Conservation (phyloP, 2,329 filamentous ascomycete genomes). For the Fusarium paranaense region DNA sequence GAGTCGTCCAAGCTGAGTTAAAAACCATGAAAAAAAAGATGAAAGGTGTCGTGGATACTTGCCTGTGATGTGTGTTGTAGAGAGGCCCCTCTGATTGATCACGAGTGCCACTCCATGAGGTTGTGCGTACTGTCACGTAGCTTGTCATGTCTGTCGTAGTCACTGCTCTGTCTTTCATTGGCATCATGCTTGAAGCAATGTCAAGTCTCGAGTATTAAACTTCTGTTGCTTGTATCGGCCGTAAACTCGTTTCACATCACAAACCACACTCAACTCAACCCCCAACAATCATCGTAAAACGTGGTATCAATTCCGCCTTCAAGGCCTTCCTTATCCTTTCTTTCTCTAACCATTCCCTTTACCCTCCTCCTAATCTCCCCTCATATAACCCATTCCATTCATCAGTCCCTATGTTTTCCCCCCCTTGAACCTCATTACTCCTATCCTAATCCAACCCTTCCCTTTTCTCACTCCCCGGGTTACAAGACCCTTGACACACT, state of each 20-base stretch:
- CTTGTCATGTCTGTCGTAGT: background rate
- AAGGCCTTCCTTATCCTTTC: conserved; percentile 24
- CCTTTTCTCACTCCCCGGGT: background rate
- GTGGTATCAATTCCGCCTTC: conserved; percentile 42
- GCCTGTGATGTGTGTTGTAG: background rate
- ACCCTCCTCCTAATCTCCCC: background rate
- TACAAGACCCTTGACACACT: background rate
- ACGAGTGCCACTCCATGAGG: background rate
- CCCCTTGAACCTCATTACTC: background rate
- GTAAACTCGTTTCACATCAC: background rate
- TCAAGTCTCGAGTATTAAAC: background rate
- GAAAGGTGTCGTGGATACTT: conserved; percentile 27
- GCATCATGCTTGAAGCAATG: background rate
- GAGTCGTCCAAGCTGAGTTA: conserved; percentile 40
- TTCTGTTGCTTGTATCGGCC: background rate
- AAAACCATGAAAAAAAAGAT: conserved; percentile 33
- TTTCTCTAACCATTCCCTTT: conserved; percentile 24
- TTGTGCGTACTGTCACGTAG: background rate
- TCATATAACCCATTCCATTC: conserved; percentile 12
- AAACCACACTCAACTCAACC: background rate
- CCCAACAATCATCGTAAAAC: conserved; percentile 23
- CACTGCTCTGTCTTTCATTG: background rate
- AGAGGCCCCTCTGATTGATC: background rate
- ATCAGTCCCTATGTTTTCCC: conserved; percentile 1
- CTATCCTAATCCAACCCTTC: conserved; percentile 22